Conservation (phyloP, 148 eudicot species). For the Limonium bicolor region DNA sequence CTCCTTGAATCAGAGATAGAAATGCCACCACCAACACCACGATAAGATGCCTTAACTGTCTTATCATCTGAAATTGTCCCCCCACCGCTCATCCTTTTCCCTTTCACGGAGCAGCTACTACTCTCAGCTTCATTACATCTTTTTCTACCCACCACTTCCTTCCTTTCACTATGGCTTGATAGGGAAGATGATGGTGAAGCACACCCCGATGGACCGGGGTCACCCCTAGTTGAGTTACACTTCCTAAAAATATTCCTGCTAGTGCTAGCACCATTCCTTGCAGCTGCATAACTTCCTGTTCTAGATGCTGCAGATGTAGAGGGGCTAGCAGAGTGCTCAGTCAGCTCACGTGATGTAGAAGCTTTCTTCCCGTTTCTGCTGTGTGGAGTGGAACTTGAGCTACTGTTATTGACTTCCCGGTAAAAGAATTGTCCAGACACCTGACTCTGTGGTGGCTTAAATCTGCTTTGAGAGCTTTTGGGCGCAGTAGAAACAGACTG, state of each 20-base stretch:
- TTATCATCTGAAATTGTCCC: slow-evolving; percentile 12
- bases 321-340: slow-evolving; percentile 17
- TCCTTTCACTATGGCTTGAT: slow-evolving; percentile 12
- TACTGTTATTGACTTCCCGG: too few relatives aligned
- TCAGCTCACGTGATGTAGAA: slow-evolving; percentile 27
- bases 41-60: slow-evolving; percentile 14
- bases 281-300: slow-evolving; percentile 12
- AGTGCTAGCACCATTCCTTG: neutral
- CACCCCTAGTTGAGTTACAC: slow-evolving; percentile 14
- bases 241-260: neutral
- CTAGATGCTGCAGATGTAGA: slow-evolving; percentile 22
- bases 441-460: slow-evolving; percentile 10
- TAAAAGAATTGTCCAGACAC: slow-evolving; percentile 13
- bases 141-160: slow-evolving; percentile 16
- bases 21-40: slow-evolving; percentile 8
- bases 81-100: neutral
- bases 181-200: slow-evolving; percentile 25
- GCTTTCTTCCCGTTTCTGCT: slow-evolving; percentile 21
- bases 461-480: slow-evolving; percentile 12
- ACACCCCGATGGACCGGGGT: slow-evolving; percentile 31
- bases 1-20: slow-evolving; percentile 27
- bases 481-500: slow-evolving; percentile 12
- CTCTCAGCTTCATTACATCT: neutral
- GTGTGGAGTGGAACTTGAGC: slow-evolving; percentile 25
- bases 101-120: neutral